phyloP scores from a whole-genome alignment of 768 basidiomycete genomes.

The Pholiota molesta region DNA sequence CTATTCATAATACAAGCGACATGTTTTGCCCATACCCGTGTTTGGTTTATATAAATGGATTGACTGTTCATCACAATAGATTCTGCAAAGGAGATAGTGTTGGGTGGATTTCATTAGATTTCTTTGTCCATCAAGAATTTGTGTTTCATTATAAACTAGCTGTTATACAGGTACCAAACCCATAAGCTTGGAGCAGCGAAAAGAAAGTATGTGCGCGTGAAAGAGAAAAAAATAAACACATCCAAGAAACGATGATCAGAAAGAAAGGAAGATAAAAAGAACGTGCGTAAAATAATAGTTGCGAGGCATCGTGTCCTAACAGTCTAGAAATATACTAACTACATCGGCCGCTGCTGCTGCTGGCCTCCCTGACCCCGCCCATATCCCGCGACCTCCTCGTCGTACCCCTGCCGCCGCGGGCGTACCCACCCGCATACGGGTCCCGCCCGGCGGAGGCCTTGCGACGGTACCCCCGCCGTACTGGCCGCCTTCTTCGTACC shows the following conservation, averaged over 20 bases:
- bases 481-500: constrained; percentile 39
- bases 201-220: neutral
- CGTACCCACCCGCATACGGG: constrained; percentile 15
- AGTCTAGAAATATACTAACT: constrained; percentile 22
- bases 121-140: constrained; percentile 2
- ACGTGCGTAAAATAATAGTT: constrained; percentile 9
- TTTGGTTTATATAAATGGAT: no score
- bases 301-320: constrained; percentile 1
- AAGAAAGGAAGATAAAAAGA: constrained; percentile 17
- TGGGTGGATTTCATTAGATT: no score
- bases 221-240: constrained; percentile 18
- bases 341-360: constrained; percentile 30
- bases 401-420: constrained; percentile 31
- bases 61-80: no score
- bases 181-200: neutral
- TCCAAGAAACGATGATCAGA: constrained; percentile 14
- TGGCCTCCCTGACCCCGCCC: constrained; percentile 26
- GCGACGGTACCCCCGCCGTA: neutral
- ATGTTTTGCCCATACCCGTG: no score
- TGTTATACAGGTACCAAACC: constrained; percentile 11
- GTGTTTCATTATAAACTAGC: constrained; percentile 9
- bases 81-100: no score
- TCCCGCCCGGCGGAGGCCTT: constrained; percentile 7
- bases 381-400: constrained; percentile 32
- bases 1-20: no score